Conservation (phyloP, 2,329 filamentous ascomycete genomes). For the Neofusicoccum cordaticola region DNA sequence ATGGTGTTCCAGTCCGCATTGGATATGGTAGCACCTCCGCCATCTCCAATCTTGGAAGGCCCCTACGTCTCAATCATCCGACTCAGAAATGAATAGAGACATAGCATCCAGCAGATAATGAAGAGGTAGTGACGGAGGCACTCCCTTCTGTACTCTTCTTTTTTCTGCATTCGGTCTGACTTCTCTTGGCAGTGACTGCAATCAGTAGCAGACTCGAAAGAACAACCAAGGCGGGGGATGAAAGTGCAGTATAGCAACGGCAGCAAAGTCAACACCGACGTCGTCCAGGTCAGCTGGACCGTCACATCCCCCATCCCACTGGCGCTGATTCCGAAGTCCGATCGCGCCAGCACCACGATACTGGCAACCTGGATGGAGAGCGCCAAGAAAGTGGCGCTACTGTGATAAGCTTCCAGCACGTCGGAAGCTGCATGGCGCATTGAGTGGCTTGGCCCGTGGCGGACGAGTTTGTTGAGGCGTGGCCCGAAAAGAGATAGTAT, state of each 20-base stretch:
- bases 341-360: slow-evolving; percentile 21
- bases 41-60: slow-evolving; percentile 16
- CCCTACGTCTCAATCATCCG: slow-evolving; percentile 22
- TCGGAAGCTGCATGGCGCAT: no score
- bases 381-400: slow-evolving; percentile 24
- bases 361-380: slow-evolving; percentile 26
- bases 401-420: neutral
- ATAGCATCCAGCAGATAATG: slow-evolving; percentile 21
- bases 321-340: slow-evolving; percentile 24
- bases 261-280: slow-evolving; percentile 23
- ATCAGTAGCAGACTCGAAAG: slow-evolving; percentile 1
- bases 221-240: slow-evolving; percentile 15
- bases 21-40: slow-evolving; percentile 15
- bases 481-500: no score
- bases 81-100: slow-evolving; percentile 24
- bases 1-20: slow-evolving; percentile 19
- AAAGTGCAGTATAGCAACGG: slow-evolving; percentile 19
- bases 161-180: neutral
- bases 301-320: slow-evolving; percentile 26
- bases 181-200: neutral
- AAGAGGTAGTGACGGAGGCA: slow-evolving; percentile 19
- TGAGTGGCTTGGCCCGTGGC: no score
- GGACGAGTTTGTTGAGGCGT: no score
- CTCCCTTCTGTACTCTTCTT: neutral
- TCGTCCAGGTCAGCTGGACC: slow-evolving; percentile 24